A percentile compares a stretch with the other conserved stretches of the same genome.
These are phyloP conservation scores for Halocafeteria seosinensis DNA, from an alignment of 108 stramenopile genomes.

Conservation along the genomic window DNA sequence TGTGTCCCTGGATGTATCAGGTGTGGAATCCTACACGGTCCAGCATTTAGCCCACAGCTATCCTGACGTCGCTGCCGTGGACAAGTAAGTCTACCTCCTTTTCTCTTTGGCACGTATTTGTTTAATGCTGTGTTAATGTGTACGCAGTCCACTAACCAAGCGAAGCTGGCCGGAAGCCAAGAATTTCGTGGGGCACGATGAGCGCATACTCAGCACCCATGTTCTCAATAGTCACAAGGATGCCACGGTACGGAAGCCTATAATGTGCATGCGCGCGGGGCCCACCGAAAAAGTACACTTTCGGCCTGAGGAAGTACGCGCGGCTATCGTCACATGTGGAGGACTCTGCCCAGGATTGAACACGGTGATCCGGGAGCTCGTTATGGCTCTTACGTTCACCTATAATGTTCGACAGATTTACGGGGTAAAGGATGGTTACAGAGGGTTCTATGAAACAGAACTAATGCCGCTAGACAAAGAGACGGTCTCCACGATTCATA, in stretches of 20 bases:
- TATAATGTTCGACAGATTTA: slow-evolving; percentile 71
- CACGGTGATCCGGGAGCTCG: slow-evolving; percentile 83
- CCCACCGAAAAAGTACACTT: background rate
- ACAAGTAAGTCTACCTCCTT: too few species aligned
- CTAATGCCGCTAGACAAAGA: background rate
- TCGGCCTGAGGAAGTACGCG: slow-evolving; percentile 59
- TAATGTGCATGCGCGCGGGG: background rate
- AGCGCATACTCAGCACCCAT: background rate
- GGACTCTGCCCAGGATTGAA: slow-evolving; percentile 78
- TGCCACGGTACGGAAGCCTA: background rate
- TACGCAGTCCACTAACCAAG: too few species aligned
- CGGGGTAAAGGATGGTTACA: slow-evolving; percentile 74
- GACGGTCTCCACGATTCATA: slow-evolving; percentile 47
- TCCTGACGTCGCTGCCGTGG: too few species aligned
- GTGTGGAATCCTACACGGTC: too few species aligned
- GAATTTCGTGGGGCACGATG: background rate
- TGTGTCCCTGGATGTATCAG: too few species aligned
- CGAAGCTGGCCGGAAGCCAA: background rate
- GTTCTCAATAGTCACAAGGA: background rate
- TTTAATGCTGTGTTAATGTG: too few species aligned
- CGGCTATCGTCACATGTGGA: slow-evolving; percentile 57
- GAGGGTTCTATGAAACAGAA: slow-evolving; percentile 57
- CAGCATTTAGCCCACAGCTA: too few species aligned
- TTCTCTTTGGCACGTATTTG: too few species aligned
- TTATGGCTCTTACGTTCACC: slow-evolving; percentile 46